Evolutionary conservation across 1,139 yeast genomes (phyloP).

Genomic region (Lodderomyces theae): DNA sequence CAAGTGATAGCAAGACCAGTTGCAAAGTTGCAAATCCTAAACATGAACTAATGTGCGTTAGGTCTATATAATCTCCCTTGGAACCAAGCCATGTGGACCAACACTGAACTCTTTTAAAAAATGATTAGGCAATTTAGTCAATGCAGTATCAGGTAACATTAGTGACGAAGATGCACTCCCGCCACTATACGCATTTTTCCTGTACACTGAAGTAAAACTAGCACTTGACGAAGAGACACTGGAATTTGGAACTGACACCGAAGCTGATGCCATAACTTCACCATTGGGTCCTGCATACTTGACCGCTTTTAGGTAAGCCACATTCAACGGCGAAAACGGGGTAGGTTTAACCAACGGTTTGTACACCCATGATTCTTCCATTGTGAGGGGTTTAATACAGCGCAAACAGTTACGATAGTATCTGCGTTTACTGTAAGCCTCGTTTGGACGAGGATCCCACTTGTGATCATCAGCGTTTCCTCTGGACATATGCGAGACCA

Average conservation of each 20-base stretch:
- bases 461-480: slow-evolving; percentile 23
- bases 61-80: slow-evolving; percentile 21
- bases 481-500: not conserved
- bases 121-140: slow-evolving; percentile 36
- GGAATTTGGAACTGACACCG: not conserved
- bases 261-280: slow-evolving; percentile 29
- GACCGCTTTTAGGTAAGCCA: slow-evolving; percentile 22
- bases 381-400: slow-evolving; percentile 54
- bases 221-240: slow-evolving; percentile 28
- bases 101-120: slow-evolving; percentile 40
- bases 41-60: no score
- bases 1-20: no score
- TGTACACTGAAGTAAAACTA: slow-evolving; percentile 23
- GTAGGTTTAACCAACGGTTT: slow-evolving; percentile 47
- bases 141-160: slow-evolving; percentile 27
- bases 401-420: slow-evolving; percentile 53
- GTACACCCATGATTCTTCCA: slow-evolving; percentile 56
- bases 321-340: slow-evolving; percentile 29
- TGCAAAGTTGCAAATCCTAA: not conserved
- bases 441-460: slow-evolving; percentile 47
- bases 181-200: slow-evolving; percentile 16
- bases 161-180: not conserved
- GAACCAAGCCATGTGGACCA: slow-evolving; percentile 43
- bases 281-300: slow-evolving; percentile 18
- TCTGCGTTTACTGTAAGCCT: slow-evolving; percentile 40